Evolutionary conservation across 352 stramenopile genomes (phyloP), one percentile per base, ranked within the genome.

Genomic region (Peronospora farinosa): DNA sequence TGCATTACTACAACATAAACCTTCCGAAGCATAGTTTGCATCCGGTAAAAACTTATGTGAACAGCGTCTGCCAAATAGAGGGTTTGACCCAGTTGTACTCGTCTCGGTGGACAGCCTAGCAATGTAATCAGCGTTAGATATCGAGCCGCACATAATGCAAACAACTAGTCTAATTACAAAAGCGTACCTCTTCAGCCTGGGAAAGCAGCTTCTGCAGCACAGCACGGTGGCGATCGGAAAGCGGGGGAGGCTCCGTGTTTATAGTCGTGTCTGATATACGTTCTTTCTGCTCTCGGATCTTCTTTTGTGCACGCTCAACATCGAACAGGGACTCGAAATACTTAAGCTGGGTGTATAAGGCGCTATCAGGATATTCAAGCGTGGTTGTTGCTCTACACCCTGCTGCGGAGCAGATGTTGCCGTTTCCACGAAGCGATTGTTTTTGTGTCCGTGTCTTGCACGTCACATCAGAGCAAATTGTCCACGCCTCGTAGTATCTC

Each of bases 301-400:
- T 95, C 41, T 84, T 84, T 65, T 96, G 66, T 7, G 84, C 86
- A 23, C 86, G 92, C 15, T 95, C 77, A 10, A 96, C 55, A 65
- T 98, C 91, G 49, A 98, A 98, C 7, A 99, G 78, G 19, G 88
- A 89, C 63, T 97, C 91, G 48, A 97, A 94, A 60, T 96, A 98
- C 67, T 98, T 98, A 38, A 98, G 82, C 64, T 99, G 96, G 15
- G 86, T 98, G 55, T 98, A 96, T 16, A 98, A 67, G 13, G 74
- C 70, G 41, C 73, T 82, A 58, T 98, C 93, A 0, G 83, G 81
- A 51, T 89, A 97, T 57, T 97, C 83, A 51, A 90, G 72, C 27
- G 63, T 77, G 37, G 97, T 85, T 3, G 78, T 74, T 10, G 94
- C 94, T 54, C 90, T 93, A 76, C 96, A 99, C 32, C 92, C 88